Percentiles rank a stretch among this genome's conserved stretches.
These are phyloP conservation scores for Aspergillus ochraceoroseus DNA, from an alignment of 2,329 filamentous ascomycete genomes.

Conservation along the genomic window DNA sequence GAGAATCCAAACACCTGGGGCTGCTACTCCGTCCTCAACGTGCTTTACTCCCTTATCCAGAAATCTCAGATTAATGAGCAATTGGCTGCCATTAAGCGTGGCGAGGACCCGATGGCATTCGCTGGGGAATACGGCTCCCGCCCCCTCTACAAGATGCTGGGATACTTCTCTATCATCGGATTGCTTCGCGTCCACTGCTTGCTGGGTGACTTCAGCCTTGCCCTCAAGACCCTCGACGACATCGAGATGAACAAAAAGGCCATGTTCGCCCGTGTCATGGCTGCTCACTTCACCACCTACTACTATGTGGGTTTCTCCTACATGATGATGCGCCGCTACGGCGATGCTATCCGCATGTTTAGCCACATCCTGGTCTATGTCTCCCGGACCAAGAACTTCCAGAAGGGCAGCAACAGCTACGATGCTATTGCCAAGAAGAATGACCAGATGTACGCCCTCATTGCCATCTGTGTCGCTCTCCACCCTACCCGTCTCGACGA, in stretches of 20 bases:
- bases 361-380: constrained; percentile 99
- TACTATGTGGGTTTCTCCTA: constrained; percentile 99
- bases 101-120: constrained; percentile 80
- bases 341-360: constrained; percentile 99
- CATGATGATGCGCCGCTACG: constrained; percentile 99
- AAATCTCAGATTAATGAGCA: constrained; percentile 97
- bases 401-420: constrained; percentile 86
- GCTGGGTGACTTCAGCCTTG: constrained; percentile 94
- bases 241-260: constrained; percentile 99
- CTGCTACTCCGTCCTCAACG: constrained; percentile 98
- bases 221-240: constrained; percentile 96
- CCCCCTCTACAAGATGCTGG: constrained; percentile 94
- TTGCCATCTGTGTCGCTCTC: constrained; percentile 98
- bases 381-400: constrained; percentile 99
- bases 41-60: constrained; percentile 98
- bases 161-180: constrained; percentile 98
- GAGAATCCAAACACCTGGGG: constrained; percentile 99
- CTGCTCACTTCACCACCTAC: constrained; percentile 98
- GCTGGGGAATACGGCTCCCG: constrained; percentile 93
- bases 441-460: constrained; percentile 98
- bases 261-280: constrained; percentile 99
- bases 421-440: constrained; percentile 99
- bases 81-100: constrained; percentile 86
- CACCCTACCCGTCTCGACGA: constrained; percentile 95
- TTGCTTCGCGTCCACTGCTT: constrained; percentile 93